A percentile compares a stretch with the other conserved stretches of the same genome.
Conservation (phyloP, 2,329 filamentous ascomycete genomes). For the Passalora sequoiae region DNA sequence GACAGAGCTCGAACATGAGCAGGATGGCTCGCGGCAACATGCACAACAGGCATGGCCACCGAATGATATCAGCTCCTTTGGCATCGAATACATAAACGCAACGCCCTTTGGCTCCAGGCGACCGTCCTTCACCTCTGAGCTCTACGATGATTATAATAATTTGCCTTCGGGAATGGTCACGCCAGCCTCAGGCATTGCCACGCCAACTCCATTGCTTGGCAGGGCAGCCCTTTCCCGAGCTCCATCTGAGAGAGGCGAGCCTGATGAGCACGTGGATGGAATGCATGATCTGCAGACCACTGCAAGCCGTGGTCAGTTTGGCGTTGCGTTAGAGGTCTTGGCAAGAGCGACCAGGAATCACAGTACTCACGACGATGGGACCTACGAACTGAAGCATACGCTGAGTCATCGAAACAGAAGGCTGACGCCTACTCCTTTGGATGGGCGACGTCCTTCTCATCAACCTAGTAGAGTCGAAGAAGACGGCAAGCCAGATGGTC, state of each 20-base stretch:
- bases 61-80: conserved; percentile 12
- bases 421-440: conserved; percentile 9
- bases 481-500: conserved; percentile 6
- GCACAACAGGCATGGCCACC: not conserved
- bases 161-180: not conserved
- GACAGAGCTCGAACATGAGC: conserved; percentile 3
- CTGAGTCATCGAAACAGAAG: conserved; percentile 11
- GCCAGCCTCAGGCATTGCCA: conserved; percentile 13
- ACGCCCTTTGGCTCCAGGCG: conserved; percentile 10
- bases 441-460: conserved; percentile 13
- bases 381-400: conserved; percentile 10
- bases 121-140: conserved; percentile 8
- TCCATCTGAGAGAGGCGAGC: conserved; percentile 11
- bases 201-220: conserved; percentile 13
- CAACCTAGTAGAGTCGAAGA: conserved; percentile 10
- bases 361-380: conserved; percentile 7
- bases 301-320: conserved; percentile 14
- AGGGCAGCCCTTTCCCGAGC: conserved; percentile 11
- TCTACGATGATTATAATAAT: conserved; percentile 7
- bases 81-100: conserved; percentile 14
- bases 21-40: not conserved
- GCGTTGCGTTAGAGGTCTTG: conserved; percentile 20
- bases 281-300: conserved; percentile 3
- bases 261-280: conserved; percentile 12
- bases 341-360: conserved; percentile 14